Evolutionary conservation across 192 early-diverging fungal genomes (phyloP), one percentile per base, ranked within the genome.

Genomic region (Globomyces pollinis-pini): DNA sequence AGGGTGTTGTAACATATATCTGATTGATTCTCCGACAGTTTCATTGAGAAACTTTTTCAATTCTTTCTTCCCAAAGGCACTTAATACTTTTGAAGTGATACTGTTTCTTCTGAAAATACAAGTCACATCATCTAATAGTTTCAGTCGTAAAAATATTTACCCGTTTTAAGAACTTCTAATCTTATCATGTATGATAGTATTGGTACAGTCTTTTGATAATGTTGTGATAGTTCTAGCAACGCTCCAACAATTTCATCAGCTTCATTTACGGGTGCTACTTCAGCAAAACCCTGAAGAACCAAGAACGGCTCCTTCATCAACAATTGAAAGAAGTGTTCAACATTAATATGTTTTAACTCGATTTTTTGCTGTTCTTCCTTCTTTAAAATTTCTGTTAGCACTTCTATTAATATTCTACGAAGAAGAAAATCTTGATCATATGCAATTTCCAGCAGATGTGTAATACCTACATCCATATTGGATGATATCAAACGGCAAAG

Each of bases 21-120:
- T 74, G 16, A 98, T 56, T 0, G 88, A 72, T n/a, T 91, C 90
- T 36, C 84, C 84, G 21, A 98, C 59, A 2, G 91, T 91, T 9
- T 74, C 66, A 54, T 85, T 78, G 16, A 98, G 74, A 44, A 92
- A 98, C 20, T 86, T 88, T 1, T 75, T 67, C 18, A 93, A 91
- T 30, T 93, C 73, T 23, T 75, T 70, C 65, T 90, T 91, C 35
- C 90, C 89, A 62, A 86, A 94, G 20, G 84, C 81, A 3, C 87
- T 87, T 52, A 96, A 70, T 13, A 98, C 69, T 15, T 91, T 76
- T 0, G 93, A 96, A 2, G 93, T 87, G 69, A 98, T 84, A 49
- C 88, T 88, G 68, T 94, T 96, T 62, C 90, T 77, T 18, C 95
- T 79, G 79, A 98, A 94, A 26, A 98, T 66, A 63, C 91, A 88